A percentile compares a stretch with the other conserved stretches of the same genome.
phyloP scores from a whole-genome alignment of 768 basidiomycete genomes.

The Strobilomyces dryophilus region DNA sequence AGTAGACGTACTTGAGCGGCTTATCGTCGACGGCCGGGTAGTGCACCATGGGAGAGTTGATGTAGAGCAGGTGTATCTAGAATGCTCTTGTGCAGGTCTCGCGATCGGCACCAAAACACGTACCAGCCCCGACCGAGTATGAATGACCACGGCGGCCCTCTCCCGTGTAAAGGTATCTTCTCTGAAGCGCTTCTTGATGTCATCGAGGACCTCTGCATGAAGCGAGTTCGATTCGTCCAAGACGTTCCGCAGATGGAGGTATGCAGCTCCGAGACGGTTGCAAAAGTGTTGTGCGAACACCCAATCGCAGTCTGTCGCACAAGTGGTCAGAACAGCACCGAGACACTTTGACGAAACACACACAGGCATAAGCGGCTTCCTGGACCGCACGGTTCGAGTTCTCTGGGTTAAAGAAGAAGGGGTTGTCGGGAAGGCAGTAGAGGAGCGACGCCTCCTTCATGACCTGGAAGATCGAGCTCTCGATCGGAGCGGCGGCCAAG shows the following conservation, averaged over 20 bases:
- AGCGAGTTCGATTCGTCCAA: conserved; percentile 85
- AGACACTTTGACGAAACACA: conserved; percentile 21
- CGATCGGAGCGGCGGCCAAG: conserved; percentile 81
- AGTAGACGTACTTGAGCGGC: conserved; percentile 51
- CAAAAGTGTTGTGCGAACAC: conserved; percentile 98
- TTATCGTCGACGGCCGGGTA: conserved; percentile 72
- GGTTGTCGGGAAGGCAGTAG: conserved; percentile 93
- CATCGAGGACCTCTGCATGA: conserved; percentile 90
- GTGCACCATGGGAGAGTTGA: conserved; percentile 96
- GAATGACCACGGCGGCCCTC: conserved; percentile 85
- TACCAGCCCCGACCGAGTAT: conserved; percentile 82
- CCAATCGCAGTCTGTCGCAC: conserved; percentile 80
- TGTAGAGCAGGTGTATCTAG: conserved; percentile 89
- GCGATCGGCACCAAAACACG: conserved; percentile 21
- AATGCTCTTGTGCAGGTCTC: background rate
- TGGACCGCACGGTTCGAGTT: conserved; percentile 78
- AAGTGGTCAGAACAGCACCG: background rate
- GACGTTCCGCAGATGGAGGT: conserved; percentile 84
- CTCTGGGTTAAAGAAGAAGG: conserved; percentile 60
- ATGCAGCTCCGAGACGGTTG: conserved; percentile 88
- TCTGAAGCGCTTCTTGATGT: conserved; percentile 94
- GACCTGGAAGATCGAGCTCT: conserved; percentile 95
- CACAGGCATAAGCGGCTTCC: conserved; percentile 93
- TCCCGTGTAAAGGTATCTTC: conserved; percentile 98
- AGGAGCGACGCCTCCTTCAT: conserved; percentile 95